Conservation (phyloP, 2,329 filamentous ascomycete species). For the Chaetomiaceae sp. region DNA sequence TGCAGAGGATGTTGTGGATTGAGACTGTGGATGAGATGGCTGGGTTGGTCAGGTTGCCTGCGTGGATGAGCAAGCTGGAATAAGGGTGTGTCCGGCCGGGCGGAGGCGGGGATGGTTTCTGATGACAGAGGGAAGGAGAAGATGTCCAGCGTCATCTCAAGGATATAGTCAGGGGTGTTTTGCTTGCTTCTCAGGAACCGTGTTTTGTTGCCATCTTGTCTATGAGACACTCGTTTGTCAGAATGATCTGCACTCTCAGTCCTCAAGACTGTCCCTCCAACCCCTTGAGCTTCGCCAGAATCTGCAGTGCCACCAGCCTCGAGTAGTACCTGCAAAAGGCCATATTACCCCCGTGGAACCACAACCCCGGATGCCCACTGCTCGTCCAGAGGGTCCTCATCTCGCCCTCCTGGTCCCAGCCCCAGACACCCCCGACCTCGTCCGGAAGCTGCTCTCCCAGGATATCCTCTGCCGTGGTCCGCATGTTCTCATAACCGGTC, state of each 20-base stretch:
- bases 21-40: neutral
- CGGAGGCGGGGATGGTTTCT: too few species aligned
- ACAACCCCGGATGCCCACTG: conserved; percentile 60
- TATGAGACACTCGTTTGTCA: too few species aligned
- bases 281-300: conserved; percentile 41
- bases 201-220: too few species aligned
- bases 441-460: conserved; percentile 60
- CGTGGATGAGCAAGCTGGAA: neutral
- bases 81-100: too few species aligned
- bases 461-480: conserved; percentile 54
- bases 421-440: conserved; percentile 57
- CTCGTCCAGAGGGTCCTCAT: conserved; percentile 54
- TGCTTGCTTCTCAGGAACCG: too few species aligned
- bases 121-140: too few species aligned
- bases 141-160: too few species aligned
- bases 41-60: neutral
- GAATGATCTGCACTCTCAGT: too few species aligned
- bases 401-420: conserved; percentile 55
- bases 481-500: conserved; percentile 66
- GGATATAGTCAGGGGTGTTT: too few species aligned
- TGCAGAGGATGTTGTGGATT: neutral
- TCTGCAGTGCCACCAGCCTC: conserved; percentile 48
- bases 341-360: conserved; percentile 63
- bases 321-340: conserved; percentile 60
- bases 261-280: neutral